Base-by-base conservation (phyloP, 116 monocot genomes). In the Phalaenopsis hybrid region DNA sequence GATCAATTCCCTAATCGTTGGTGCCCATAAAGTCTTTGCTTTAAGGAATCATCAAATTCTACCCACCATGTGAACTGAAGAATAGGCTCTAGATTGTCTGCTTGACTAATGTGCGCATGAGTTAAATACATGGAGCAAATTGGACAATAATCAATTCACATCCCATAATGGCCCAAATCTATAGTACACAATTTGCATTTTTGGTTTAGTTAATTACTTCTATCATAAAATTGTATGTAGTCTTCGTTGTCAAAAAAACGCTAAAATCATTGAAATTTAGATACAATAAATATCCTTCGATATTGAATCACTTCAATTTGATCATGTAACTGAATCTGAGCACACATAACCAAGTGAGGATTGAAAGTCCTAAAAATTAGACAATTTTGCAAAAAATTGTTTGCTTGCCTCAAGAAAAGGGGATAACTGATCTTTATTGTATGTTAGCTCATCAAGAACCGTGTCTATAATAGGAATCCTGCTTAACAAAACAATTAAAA, bases 401-500 rank as follows among this genome's bases (percentile, higher is more conserved):
- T n/a, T 52, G 58, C 52, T 79, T 89, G 92, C 96, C 86, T 80
- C 75, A 44, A 96, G 84, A 90, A 96, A 92, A 78, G 85, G 81
- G 34, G 89, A 87, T 80, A 94, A 51, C 28, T 82, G 57, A 78
- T 88, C 88, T 85, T 83, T 90, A 77, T 87, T 86, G 79, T 96
- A 96, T 33, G 89, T 88, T 58, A 94, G 81, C 74, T 89, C 92
- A 85, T 96, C 96, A 72, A 96, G 43, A 80, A 96, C 86, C 43
- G 92, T 88, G 43, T 94, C 96, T 83, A 94, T n/a, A 65, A 89
- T 80, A 75, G 92, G 87, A 79, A 44, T 70, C 84, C 94, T 94
- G 49, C 52, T 57, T 58, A 73, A 34, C 44, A 78, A 70, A 81
- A 34, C 1, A 1, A 17, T 78, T 31, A 17, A 67, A 50, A 23